Evolutionary conservation across 805 yeast genomes (phyloP), one percentile per base, ranked within the genome.

Genomic region (Yamadazyma phyllophila): DNA sequence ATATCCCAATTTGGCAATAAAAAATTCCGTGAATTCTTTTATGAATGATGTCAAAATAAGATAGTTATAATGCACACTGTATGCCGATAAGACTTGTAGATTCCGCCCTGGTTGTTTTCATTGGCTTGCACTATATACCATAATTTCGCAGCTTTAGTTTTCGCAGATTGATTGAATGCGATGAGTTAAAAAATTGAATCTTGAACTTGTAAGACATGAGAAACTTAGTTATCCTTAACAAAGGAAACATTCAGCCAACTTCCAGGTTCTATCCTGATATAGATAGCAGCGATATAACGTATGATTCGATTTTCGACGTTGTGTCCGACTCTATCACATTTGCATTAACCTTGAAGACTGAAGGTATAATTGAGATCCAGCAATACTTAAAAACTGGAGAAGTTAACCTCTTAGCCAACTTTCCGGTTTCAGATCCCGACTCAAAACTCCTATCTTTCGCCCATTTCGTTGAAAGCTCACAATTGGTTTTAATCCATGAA

Each of bases 301-400:
- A 51, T 41, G 74, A 76, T 13, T 66, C 86, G 1, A 76, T 70
- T 10, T 88, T 88, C 56, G 96, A 89, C 60, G 77, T 86, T 0
- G 78, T 87, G 29, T 76, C 84, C 8, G 94, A 88, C 60, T 77
- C 87, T 44, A 71, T 89, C 32, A 81, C 94, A 0, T 77, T 81
- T 51, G 85, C 78, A 1, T 68, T 87, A 41, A 73, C 80, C 14
- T 66, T 75, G 49, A 71, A 46, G 29, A 86, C 81, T 33, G 71
- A 78, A 34, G 78, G 78, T 16, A 54, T 71, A 7, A 61, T 84
- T 41, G 96, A 88, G 63, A 85, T 87, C n/a, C 94, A 86, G 56
- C 91, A 85, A 60, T 80, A 80, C 55, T 66, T 73, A 67, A 85
- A 82, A 60, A 73, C 74, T 34, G 96, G 96, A 10, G 67, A 71